These are phyloP conservation scores for Yamadazyma taylorii DNA, from an alignment of 1,139 yeast genomes.

Conservation along the genomic window DNA sequence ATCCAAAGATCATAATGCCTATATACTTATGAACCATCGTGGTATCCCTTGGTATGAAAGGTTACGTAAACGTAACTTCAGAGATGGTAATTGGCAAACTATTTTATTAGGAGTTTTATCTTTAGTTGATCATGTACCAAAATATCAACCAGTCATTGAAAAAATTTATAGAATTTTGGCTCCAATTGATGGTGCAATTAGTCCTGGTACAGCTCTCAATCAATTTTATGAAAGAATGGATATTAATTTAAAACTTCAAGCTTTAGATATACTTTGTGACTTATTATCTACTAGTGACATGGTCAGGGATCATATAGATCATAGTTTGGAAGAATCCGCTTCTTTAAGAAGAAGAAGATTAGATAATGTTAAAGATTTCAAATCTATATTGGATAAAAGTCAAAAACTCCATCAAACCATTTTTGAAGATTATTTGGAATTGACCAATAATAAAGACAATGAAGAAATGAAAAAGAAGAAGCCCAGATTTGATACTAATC, in stretches of 20 bases:
- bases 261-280: slow-evolving; percentile 56
- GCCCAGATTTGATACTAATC: slow-evolving; percentile 31
- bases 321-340: slow-evolving; percentile 65
- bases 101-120: slow-evolving; percentile 72
- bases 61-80: slow-evolving; percentile 69
- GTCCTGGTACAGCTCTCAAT: slow-evolving; percentile 47
- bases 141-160: slow-evolving; percentile 48
- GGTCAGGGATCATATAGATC: slow-evolving; percentile 67
- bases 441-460: slow-evolving; percentile 14
- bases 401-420: slow-evolving; percentile 44
- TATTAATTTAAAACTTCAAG: slow-evolving; percentile 49
- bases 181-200: slow-evolving; percentile 51
- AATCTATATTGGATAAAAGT: slow-evolving; percentile 49
- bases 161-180: slow-evolving; percentile 54
- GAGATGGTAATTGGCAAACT: slow-evolving; percentile 85
- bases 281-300: slow-evolving; percentile 57
- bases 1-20: slow-evolving; percentile 47
- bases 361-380: slow-evolving; percentile 66
- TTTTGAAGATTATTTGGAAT: slow-evolving; percentile 21
- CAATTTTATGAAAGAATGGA: slow-evolving; percentile 53
- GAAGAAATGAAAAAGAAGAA: slow-evolving; percentile 22
- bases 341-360: slow-evolving; percentile 64
- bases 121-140: slow-evolving; percentile 57
- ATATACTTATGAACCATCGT: slow-evolving; percentile 58
- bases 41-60: slow-evolving; percentile 77